A percentile compares a stretch with the other conserved stretches of the same genome.
Evolutionary conservation across 108 stramenopile species (phyloP).

Genomic region (Conticribra guillardii): DNA sequence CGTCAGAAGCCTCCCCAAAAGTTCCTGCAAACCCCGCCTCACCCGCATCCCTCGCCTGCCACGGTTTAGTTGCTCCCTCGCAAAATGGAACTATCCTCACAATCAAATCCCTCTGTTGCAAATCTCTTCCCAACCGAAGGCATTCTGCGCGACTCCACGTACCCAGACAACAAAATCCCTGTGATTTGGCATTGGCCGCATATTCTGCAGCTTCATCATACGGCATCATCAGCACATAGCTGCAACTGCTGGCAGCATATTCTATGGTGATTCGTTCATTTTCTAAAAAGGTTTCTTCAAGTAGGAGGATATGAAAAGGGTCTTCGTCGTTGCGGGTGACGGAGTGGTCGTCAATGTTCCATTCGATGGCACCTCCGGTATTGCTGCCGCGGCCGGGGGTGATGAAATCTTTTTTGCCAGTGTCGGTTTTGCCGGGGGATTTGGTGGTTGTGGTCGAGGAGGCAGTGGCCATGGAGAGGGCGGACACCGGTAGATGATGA

Average conservation of each 20-base stretch:
- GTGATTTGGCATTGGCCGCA: conserved; percentile 52
- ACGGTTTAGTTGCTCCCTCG: conserved; percentile 76
- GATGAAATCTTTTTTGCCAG: conserved; percentile 49
- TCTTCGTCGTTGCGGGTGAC: conserved; percentile 70
- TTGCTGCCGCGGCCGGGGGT: conserved; percentile 43
- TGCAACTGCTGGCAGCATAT: conserved; percentile 64
- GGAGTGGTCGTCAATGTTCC: conserved; percentile 60
- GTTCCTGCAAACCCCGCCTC: conserved; percentile 20
- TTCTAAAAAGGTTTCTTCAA: conserved; percentile 70
- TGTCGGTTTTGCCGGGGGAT: conserved; percentile 10
- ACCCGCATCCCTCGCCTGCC: conserved; percentile 84
- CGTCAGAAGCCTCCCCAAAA: background rate
- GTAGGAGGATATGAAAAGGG: conserved; percentile 84
- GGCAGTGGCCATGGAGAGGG: too few species aligned
- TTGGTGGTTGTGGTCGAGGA: background rate
- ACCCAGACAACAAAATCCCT: conserved; percentile 79
- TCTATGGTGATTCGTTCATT: conserved; percentile 71
- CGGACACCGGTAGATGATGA: too few species aligned
- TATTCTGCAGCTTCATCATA: conserved; percentile 72
- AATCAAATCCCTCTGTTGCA: conserved; percentile 77
- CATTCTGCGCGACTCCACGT: conserved; percentile 85
- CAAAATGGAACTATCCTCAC: conserved; percentile 77
- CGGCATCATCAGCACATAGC: conserved; percentile 83
- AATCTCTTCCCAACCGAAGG: conserved; percentile 58
- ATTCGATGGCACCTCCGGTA: conserved; percentile 66